Base-by-base conservation (phyloP, 2,329 filamentous ascomycete species). In the Epichloe bromicola region DNA sequence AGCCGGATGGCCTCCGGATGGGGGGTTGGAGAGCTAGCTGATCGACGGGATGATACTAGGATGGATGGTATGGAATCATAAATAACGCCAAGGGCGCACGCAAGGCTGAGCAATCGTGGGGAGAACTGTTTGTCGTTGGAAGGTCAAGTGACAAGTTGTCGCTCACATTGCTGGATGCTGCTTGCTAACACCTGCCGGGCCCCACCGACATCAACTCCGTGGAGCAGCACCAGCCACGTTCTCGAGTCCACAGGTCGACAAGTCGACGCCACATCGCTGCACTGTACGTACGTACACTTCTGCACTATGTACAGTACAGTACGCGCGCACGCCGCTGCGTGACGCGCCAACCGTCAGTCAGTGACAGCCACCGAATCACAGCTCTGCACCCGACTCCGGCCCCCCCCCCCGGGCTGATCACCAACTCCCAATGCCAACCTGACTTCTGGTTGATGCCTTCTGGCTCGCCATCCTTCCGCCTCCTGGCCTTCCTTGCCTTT, bases 361-460 rank as follows among this genome's bases (percentile, higher is more conserved):
- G n/a, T 34, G 44, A 50, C 53, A 50, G 46, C 50, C 50, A 54
- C 50, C 52, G 52, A 54, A 54, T 52, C 50, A 54, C 42, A 53
- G 51, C 47, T 53, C 50, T 41, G 40, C 46, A 45, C 36, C 40
- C 51, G 46, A 34, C 26, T 39, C 26, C 43, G 37, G 30, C 26
- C 17, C 47, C 19, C 8, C 20, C 20, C 20, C 4, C 33, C 23
- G 12, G 30, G 41, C 34, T 44, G 30, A 43, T 49, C 48, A 38
- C 42, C 20, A 42, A 37, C 30, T 43, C 39, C 48, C 39, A 39
- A 47, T 26, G 11, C 36, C 45, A 46, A 38, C 36, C 46, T 23
- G 23, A 47, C 43, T 33, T 47, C 7, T 26, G 34, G 12, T 11
- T 37, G 39, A 17, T 30, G 26, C 39, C n/a, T 34, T 34, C n/a